Evolutionary conservation across 208 protist species (phyloP), one percentile per base, ranked within the genome.

Genomic region (Crithidia brevicula): DNA sequence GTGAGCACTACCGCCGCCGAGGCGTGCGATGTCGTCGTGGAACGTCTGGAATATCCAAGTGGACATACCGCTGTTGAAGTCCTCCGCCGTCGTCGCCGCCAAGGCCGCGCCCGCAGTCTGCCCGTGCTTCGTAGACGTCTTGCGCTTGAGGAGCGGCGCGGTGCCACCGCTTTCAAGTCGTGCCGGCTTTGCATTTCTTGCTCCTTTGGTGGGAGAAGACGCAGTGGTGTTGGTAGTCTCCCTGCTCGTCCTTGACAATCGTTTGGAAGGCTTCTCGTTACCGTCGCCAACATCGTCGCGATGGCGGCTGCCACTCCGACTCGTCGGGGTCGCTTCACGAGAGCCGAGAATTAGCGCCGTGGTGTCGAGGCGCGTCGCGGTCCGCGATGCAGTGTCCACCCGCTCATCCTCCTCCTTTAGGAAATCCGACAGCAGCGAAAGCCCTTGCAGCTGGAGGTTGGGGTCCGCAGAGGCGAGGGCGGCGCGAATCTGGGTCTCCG

Each of bases 31-130:
- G 51, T 74, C 67, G 13, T 10, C 54, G 53, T 92, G 79, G 60
- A 95, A 93, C 22, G 75, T 56, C 62, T 93, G 86, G 59, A 96
- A 79, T 27, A 92, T 54, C 89, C 91, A 96, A 15, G 89, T 92
- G 22, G 83, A 73, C 89, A 96, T 94, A 54, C 91, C 91, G 64
- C 89, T 96, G 69, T 93, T 96, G 20, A 67, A 77, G 34, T 81
- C 66, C 40, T 68, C 42, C 18, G 57, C 43, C 31, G 40, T 15
- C 5, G 23, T 20, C 25, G 38, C 20, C 30, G 23, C 34, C 15
- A 20, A 25, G 5, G 43, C 42, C 18, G 58, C 53, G 3, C n/a
- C 31, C 25, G 53, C 22, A 43, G 22, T 50, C 22, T 43, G 3
- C 25, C 4, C 4, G 15, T 23, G 11, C 50, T 3, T 54, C 8